Evolutionary conservation across 352 stramenopile genomes (phyloP).

Genomic region (Pilasporangium apinafurcum): DNA sequence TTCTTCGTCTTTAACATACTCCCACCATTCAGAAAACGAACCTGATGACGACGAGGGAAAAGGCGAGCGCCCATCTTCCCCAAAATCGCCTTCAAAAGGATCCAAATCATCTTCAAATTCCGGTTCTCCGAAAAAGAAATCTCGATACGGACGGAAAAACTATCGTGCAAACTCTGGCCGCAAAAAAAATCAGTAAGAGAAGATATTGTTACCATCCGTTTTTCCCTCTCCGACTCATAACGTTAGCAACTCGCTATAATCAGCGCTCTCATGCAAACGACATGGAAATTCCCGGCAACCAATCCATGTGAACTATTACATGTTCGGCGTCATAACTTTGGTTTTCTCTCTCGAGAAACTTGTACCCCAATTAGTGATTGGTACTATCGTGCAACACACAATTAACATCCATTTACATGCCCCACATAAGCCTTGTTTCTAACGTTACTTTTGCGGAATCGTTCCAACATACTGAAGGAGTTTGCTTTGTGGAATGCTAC

Average conservation of each 20-base stretch:
- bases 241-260: too few relatives aligned
- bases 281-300: too few relatives aligned
- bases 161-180: constrained; percentile 62
- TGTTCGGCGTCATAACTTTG: too few relatives aligned
- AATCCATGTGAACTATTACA: too few relatives aligned
- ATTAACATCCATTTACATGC: not conserved
- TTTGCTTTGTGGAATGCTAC: constrained; percentile 70
- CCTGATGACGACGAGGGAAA: not conserved
- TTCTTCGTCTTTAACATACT: too few relatives aligned
- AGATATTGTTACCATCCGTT: too few relatives aligned
- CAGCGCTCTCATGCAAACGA: too few relatives aligned
- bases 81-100: constrained; percentile 29
- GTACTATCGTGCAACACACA: constrained; percentile 1
- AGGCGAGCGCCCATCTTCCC: constrained; percentile 2
- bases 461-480: constrained; percentile 76
- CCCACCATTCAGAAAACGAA: too few relatives aligned
- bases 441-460: constrained; percentile 52
- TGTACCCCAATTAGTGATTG: too few relatives aligned
- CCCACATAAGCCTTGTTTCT: too few relatives aligned
- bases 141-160: constrained; percentile 66
- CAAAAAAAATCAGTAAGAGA: constrained; percentile 39
- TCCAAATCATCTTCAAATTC: constrained; percentile 6
- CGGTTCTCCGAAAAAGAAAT: constrained; percentile 45
- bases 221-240: too few relatives aligned
- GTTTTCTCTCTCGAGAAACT: too few relatives aligned